Base-by-base conservation (phyloP, 1,284 basidiomycete genomes). In the Stereum hirsutum region DNA sequence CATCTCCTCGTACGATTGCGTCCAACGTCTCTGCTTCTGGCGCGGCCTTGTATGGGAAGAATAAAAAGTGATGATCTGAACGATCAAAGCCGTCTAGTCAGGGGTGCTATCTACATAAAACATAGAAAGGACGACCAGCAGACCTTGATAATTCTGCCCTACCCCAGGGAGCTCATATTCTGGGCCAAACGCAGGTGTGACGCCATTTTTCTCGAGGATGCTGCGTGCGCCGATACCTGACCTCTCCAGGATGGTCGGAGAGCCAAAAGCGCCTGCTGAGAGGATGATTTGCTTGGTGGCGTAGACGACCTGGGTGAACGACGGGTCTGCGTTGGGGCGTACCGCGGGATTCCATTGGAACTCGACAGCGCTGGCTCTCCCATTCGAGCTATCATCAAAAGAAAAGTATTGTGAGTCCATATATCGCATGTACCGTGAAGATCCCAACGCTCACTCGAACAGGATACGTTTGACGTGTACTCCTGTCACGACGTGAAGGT, bases 121-220 rank as follows among this genome's bases (percentile, higher is more conserved):
- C 4, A 12, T 5, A 12, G 5, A 17, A 21, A 24, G 11, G 6
- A 11, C n/a, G 17, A 20, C 39, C 11, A 42, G 39, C 52, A 34
- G 45, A 68, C 72, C 76, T 52, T 69, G 65, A 43, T 72, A 75
- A 33, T 71, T 65, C 48, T 77, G 70, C 7, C 80, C 79, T 0
- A 82, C 78, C 4, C 75, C 74, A 19, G 74, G 70, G 4, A 80
- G 58, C 36, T 77, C n/a, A n/a, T n/a, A n/a, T n/a, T n/a, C n/a
- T n/a, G n/a, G n/a, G n/a, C n/a, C 66, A 5, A 77, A 65, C 8
- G 69, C 23, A 10, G 63, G 57, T 17, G 51, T 31, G 17, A 81
- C 56, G 0, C 64, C 65, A 33, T 61, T 52, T 36, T 64, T 57
- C 28, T 63, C 52, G 8, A 81, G 57, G 4, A 77, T 52, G 0